phyloP scores from a whole-genome alignment of 768 basidiomycete species.

The Serendipita sp. region DNA sequence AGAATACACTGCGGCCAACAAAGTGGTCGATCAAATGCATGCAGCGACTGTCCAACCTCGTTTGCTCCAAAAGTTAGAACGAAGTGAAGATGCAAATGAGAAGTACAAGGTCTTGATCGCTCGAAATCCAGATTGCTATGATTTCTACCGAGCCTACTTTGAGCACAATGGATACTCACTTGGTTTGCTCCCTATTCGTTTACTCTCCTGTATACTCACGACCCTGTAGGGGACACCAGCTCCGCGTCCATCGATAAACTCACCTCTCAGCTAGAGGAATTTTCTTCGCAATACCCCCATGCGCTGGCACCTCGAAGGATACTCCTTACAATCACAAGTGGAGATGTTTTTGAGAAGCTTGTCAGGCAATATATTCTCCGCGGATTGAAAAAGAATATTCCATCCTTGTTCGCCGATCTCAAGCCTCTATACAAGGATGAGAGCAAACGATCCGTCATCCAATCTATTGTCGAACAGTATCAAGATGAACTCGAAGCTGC shows the following conservation, averaged over 20 bases:
- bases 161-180: conserved; percentile 46
- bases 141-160: conserved; percentile 67
- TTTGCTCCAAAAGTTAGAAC: conserved; percentile 48
- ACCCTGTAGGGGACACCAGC: not conserved
- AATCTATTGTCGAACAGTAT: conserved; percentile 47
- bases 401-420: conserved; percentile 84
- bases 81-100: conserved; percentile 54
- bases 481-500: conserved; percentile 19
- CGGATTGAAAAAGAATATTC: conserved; percentile 70
- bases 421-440: conserved; percentile 63
- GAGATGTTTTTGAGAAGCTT: conserved; percentile 43
- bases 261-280: conserved; percentile 13
- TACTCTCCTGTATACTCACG: not conserved
- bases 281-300: conserved; percentile 46
- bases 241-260: not conserved
- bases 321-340: conserved; percentile 47
- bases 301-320: conserved; percentile 61
- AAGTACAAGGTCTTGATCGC: conserved; percentile 72
- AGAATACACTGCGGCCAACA: conserved; percentile 14
- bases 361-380: conserved; percentile 50
- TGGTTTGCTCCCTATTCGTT: conserved; percentile 26
- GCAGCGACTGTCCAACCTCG: conserved; percentile 37
- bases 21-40: conserved; percentile 8
- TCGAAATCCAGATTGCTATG: conserved; percentile 68
- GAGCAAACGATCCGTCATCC: conserved; percentile 50